phyloP scores from a whole-genome alignment of 2,329 filamentous ascomycete genomes.

The Nemania sp. region DNA sequence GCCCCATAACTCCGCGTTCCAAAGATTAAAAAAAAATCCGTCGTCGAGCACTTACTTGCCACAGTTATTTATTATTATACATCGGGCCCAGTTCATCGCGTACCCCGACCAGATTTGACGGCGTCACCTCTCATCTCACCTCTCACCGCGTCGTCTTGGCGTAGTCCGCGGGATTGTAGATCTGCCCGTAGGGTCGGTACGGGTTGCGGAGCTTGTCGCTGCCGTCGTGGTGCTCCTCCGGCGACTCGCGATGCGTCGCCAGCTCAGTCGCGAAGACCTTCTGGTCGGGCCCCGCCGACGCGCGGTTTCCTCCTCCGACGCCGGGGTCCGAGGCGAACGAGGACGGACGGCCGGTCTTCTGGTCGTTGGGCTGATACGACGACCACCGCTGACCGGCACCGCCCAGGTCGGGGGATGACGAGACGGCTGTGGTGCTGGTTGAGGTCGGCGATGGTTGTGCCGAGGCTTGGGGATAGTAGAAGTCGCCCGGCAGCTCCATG shows the following conservation, averaged over 20 bases:
- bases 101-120: too few relatives aligned
- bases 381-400: slow-evolving; percentile 50
- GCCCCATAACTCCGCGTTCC: neutral
- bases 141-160: slow-evolving; percentile 33
- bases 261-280: slow-evolving; percentile 51
- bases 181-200: slow-evolving; percentile 33
- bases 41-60: neutral
- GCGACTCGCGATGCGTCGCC: slow-evolving; percentile 52
- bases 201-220: neutral
- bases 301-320: slow-evolving; percentile 31
- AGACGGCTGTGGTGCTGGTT: slow-evolving; percentile 23
- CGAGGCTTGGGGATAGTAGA: slow-evolving; percentile 46
- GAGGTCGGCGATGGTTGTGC: slow-evolving; percentile 40
- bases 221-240: slow-evolving; percentile 47
- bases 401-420: slow-evolving; percentile 40
- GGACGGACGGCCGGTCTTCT: slow-evolving; percentile 42
- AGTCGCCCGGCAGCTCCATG: slow-evolving; percentile 55
- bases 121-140: neutral
- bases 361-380: slow-evolving; percentile 45
- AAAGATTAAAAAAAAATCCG: neutral
- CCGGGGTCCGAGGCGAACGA: slow-evolving; percentile 43
- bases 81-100: too few relatives aligned
- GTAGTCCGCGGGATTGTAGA: slow-evolving; percentile 49
- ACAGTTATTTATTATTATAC: neutral
- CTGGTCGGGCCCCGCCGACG: slow-evolving; percentile 48